A percentile compares a stretch with the other conserved stretches of the same genome.
These are phyloP conservation scores for Eragrostis tef DNA, from an alignment of 202 grass and related monocot genomes.

Conservation along the genomic window DNA sequence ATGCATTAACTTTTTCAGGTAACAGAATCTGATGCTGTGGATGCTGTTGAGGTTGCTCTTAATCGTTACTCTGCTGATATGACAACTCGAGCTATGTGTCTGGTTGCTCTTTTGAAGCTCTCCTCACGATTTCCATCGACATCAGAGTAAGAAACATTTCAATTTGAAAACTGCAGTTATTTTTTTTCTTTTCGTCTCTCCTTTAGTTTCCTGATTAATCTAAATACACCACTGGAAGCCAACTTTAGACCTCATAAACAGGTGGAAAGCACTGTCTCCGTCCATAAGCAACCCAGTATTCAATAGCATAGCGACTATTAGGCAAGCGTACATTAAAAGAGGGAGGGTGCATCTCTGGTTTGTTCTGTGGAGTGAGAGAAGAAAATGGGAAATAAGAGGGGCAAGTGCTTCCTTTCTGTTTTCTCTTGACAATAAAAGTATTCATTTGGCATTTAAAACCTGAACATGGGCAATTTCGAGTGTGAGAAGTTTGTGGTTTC, in stretches of 20 bases:
- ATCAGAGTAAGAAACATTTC: constrained; percentile 72
- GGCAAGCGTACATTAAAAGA: neutral
- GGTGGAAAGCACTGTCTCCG: neutral
- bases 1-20: constrained; percentile 56
- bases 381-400: neutral
- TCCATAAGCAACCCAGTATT: neutral
- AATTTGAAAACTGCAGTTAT: constrained; percentile 27
- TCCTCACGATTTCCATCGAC: constrained; percentile 84
- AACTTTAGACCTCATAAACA: neutral
- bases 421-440: neutral
- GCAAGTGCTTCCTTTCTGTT: neutral
- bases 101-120: constrained; percentile 92
- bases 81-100: constrained; percentile 88
- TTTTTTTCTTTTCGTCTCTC: constrained; percentile 28
- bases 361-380: neutral
- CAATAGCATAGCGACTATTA: neutral
- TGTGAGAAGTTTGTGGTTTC: neutral
- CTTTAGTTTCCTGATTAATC: constrained; percentile 21
- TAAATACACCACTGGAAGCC: neutral
- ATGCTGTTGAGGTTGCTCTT: constrained; percentile 68
- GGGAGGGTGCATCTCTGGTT: neutral
- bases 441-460: neutral
- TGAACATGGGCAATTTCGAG: neutral
- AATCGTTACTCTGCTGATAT: constrained; percentile 67
- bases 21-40: constrained; percentile 81